Evolutionary conservation across 306 rosid species (phyloP), one percentile per base, ranked within the genome.

Genomic region (Cicer arietinum): DNA sequence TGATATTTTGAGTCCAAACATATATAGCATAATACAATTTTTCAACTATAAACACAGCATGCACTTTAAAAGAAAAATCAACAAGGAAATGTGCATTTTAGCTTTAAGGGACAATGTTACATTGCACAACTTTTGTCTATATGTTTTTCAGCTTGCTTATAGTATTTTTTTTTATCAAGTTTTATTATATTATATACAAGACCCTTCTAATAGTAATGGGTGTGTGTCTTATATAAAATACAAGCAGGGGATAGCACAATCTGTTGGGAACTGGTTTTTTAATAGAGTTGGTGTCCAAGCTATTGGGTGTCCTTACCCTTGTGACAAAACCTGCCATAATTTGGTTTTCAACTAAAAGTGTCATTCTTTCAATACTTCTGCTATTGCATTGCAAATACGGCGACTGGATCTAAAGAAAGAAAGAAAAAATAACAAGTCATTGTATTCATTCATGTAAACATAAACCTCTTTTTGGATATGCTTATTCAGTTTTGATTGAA

Each of bases 261-360:
- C 89, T 6, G 89, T 85, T 43, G 89, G 89, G 42, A 85, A 85
- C 48, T 85, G 89, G 86, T 85, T 46, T 82, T 85, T 62, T 69
- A 83, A 79, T 64, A 14, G 89, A 66, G 45, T 50, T 73, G 67
- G 67, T 67, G 81, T 79, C 7, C 83, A 85, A 13, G 84, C 89
- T 43, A 64, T 85, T 1, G 89, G 86, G 25, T 85, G 89, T 43
- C 54, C 89, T 42, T 82, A 85, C 83, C 89, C 89, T 73, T 85
- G 89, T 79, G 89, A 85, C 82, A 82, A 68, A 82, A 85, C 84
- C 59, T 82, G 85, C 46, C 85, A 82, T 59, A 82, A 82, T 77
- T 66, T 82, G 82, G 82, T 82, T 25, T 85, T 85, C 64, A 51
- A 72, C 39, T 78, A 69, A 10, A 13, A 47, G 5, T 11, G 30